Percentiles rank a stretch among this genome's conserved stretches.
Evolutionary conservation across 305 asterid species (phyloP).

Genomic region (Vinca major): DNA sequence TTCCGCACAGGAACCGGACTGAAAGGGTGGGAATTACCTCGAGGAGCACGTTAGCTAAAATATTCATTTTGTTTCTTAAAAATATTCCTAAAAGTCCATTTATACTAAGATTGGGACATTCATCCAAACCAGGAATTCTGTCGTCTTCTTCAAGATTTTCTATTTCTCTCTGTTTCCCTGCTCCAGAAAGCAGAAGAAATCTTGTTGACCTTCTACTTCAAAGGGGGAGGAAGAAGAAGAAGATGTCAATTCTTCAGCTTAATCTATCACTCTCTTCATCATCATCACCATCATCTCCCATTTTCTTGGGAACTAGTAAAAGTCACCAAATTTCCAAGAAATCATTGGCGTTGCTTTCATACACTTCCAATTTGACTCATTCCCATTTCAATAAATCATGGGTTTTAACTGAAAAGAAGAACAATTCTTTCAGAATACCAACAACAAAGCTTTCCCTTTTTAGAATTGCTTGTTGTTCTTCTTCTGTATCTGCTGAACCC

Average conservation of each 20-base stretch:
- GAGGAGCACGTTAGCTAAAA: conserved; percentile 5
- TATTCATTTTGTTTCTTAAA: background rate
- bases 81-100: conserved; percentile 1
- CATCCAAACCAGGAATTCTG: background rate
- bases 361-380: background rate
- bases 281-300: background rate
- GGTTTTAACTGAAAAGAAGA: background rate
- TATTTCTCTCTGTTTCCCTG: no score
- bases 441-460: conserved; percentile 8
- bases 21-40: background rate
- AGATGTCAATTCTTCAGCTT: conserved; percentile 16
- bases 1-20: no score
- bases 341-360: conserved; percentile 2
- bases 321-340: background rate
- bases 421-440: conserved; percentile 8
- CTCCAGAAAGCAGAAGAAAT: no score
- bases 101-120: background rate
- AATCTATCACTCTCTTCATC: background rate
- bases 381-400: conserved; percentile 2
- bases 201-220: background rate
- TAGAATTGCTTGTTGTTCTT: conserved; percentile 6
- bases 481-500: conserved; percentile 9
- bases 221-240: background rate
- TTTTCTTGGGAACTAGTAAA: background rate
- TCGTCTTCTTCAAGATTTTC: background rate